Evolutionary conservation across 345 rosid genomes (phyloP), one percentile per base, ranked within the genome.

Genomic region (Jatropha curcas): DNA sequence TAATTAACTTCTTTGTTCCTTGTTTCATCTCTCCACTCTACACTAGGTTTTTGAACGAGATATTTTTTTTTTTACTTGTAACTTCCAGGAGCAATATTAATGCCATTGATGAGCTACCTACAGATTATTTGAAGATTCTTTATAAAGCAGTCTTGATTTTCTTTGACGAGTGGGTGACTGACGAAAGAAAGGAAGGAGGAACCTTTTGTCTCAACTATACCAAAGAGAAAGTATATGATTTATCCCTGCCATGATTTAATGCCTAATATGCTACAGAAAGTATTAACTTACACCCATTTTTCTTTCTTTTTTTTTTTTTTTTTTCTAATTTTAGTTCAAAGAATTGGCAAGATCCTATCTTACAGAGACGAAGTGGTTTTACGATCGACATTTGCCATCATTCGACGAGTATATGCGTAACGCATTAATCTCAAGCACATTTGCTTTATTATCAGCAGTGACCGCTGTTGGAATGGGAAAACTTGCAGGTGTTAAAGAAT

Each of bases 401-500:
- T 61, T 72, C 19, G 33, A 72, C 0, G 75, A 78, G 52, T 68
- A 37, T 8, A 9, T 68, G 41, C 0, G n/a, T 5, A 68, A 60
- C 24, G 76, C 61, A 43, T 22, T 61, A n/a, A n/a, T 9, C 16
- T 12, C 75, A 50, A 6, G 24, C 17, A 0, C 22, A 51, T 39
- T 22, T 61, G 7, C 43, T 1, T 22, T 59, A n/a, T 46, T 74
- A 5, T 2, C 39, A 1, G 22, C 70, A 2, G 4, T 63, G 22
- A 19, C 34, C 5, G 52, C 62, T 46, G 1, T 70, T n/a, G 79
- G 65, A 31, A 30, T 70, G 35, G 59, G 45, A 53, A 57, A 58
- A 58, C 62, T 14, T 62, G 74, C 69, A 52, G 57, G 70, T 6
- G 16, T 2, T 11, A n/a, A 51, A 13, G 70, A 56, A 14, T 76